These are phyloP conservation scores for Knoxia roxburghii DNA, from an alignment of 257 asterid species.

Conservation along the genomic window DNA sequence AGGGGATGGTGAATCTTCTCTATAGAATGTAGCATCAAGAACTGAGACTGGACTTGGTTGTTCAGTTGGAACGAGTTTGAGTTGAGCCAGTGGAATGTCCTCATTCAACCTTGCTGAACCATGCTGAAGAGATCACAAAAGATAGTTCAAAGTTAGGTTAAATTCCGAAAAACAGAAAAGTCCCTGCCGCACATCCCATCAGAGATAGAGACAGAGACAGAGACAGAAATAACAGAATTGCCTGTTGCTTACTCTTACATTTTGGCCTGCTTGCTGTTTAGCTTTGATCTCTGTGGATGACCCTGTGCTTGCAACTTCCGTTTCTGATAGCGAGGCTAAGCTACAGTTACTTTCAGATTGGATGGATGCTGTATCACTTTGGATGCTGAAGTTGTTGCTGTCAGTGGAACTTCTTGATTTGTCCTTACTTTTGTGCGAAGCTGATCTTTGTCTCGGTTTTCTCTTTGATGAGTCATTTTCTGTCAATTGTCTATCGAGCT, in stretches of 20 bases:
- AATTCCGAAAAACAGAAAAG: neutral
- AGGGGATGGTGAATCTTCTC: conserved; percentile 88
- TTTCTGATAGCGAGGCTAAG: conserved; percentile 52
- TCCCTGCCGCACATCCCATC: neutral
- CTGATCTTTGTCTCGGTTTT: conserved; percentile 34
- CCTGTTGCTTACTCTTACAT: conserved; percentile 26
- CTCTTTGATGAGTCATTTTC: conserved; percentile 36
- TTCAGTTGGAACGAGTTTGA: conserved; percentile 44
- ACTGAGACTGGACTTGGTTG: conserved; percentile 98
- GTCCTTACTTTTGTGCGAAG: conserved; percentile 36
- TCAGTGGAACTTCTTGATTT: conserved; percentile 43
- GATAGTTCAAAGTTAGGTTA: neutral
- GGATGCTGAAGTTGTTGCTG: conserved; percentile 49
- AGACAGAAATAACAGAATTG: neutral
- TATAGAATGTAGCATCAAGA: conserved; percentile 62
- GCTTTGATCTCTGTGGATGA: conserved; percentile 30
- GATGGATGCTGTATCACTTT: conserved; percentile 59
- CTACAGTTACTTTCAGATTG: conserved; percentile 73
- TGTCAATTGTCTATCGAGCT: conserved; percentile 24
- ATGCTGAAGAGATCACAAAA: conserved; percentile 37
- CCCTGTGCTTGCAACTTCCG: conserved; percentile 46
- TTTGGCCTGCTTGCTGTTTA: conserved; percentile 34
- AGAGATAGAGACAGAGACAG: neutral
- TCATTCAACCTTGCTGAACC: conserved; percentile 35
- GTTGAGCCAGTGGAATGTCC: conserved; percentile 40